Evolutionary conservation across 2,329 filamentous ascomycete species (phyloP).

Genomic region (Talaromyces sp.): DNA sequence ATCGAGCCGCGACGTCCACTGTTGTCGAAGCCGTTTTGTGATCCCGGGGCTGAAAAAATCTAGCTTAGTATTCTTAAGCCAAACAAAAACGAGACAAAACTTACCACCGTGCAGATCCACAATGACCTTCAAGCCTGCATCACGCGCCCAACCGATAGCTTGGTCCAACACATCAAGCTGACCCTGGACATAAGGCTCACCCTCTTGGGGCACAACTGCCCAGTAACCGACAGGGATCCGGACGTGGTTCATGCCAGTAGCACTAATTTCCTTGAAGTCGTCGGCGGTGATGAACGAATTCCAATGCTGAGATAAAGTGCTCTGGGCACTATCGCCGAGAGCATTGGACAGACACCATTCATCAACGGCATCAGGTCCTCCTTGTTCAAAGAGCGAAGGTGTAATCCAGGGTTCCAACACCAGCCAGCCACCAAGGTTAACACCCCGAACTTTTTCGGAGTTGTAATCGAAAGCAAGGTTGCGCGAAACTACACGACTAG

Average conservation of each 20-base stretch:
- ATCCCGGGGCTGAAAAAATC: conserved; percentile 51
- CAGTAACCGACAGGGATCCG: conserved; percentile 67
- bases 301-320: conserved; percentile 58
- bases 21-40: conserved; percentile 69
- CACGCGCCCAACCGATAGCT: conserved; percentile 59
- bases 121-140: conserved; percentile 61
- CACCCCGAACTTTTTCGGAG: conserved; percentile 58
- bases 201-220: conserved; percentile 55
- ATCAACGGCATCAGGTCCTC: conserved; percentile 53
- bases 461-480: conserved; percentile 53
- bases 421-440: conserved; percentile 66
- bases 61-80: background rate
- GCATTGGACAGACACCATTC: conserved; percentile 56
- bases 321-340: conserved; percentile 51
- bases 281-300: conserved; percentile 55
- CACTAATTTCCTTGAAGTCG: conserved; percentile 58
- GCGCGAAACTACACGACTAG: conserved; percentile 30
- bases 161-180: conserved; percentile 59
- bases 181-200: conserved; percentile 63
- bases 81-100: conserved; percentile 25
- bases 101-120: conserved; percentile 67
- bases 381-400: conserved; percentile 58
- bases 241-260: conserved; percentile 61
- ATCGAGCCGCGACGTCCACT: conserved; percentile 51
- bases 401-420: conserved; percentile 66